Conservation (phyloP, 2,329 filamentous ascomycete species). For the Colletotrichum costaricense region DNA sequence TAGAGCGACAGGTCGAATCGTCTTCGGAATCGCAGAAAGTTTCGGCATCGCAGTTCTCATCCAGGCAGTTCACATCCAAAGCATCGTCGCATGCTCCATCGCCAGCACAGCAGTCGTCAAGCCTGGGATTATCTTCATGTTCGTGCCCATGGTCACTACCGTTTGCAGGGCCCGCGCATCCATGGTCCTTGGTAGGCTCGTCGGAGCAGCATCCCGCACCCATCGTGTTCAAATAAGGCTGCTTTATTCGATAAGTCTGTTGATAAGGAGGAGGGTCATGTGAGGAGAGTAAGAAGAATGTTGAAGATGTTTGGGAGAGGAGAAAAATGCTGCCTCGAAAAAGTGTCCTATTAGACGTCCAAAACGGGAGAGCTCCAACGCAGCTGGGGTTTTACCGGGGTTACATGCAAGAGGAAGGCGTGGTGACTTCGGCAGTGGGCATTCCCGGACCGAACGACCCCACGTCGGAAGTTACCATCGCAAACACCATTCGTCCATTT, state of each 20-base stretch:
- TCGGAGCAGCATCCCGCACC: constrained; percentile 36
- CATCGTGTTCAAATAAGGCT: constrained; percentile 17
- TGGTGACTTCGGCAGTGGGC: constrained; percentile 2
- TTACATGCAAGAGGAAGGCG: constrained; percentile 7
- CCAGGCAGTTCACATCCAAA: constrained; percentile 3
- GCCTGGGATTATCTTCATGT: not conserved
- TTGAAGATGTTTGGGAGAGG: not conserved
- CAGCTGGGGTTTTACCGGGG: constrained; percentile 3
- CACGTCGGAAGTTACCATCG: not conserved
- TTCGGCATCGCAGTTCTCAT: constrained; percentile 29
- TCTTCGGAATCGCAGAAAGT: constrained; percentile 38
- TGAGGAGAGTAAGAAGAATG: not conserved
- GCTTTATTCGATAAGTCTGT: not conserved
- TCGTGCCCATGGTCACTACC: constrained; percentile 5
- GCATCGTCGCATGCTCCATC: constrained; percentile 9
- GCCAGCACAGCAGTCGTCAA: constrained; percentile 7
- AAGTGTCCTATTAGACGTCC: not conserved
- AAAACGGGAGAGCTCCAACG: constrained; percentile 6
- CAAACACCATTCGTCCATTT: not conserved
- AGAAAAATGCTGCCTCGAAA: not conserved
- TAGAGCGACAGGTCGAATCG: constrained; percentile 21
- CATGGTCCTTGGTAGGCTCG: constrained; percentile 14
- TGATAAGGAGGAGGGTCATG: not conserved
- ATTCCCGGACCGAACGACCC: constrained; percentile 13
- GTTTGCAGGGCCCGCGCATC: constrained; percentile 5